phyloP scores from a whole-genome alignment of 306 rosid genomes.

The Delonix regia region DNA sequence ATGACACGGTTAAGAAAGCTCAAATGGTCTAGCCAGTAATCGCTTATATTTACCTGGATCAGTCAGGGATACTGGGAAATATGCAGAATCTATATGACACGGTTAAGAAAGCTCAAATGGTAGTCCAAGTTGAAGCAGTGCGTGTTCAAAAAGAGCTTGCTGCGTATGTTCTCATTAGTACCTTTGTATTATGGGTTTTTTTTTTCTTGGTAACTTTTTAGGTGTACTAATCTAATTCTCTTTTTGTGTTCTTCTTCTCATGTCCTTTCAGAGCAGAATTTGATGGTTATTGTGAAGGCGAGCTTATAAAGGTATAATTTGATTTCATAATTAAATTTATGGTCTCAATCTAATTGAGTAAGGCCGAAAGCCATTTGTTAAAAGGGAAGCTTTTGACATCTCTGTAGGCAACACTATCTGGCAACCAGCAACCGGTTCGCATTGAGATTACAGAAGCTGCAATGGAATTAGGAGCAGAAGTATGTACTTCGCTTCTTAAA shows the following conservation, averaged over 20 bases:
- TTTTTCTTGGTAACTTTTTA: not conserved
- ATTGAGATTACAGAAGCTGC: constrained; percentile 70
- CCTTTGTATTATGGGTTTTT: not conserved
- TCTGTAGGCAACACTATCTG: constrained; percentile 61
- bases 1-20: constrained; percentile 69
- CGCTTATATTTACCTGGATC: not conserved
- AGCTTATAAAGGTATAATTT: constrained; percentile 57
- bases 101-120: constrained; percentile 68
- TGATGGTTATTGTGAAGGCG: constrained; percentile 71
- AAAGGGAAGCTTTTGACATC: constrained; percentile 9
- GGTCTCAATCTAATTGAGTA: not conserved
- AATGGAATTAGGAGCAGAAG: constrained; percentile 69
- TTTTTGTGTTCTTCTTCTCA: constrained; percentile 3
- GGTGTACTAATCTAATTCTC: not conserved
- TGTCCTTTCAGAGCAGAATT: constrained; percentile 57
- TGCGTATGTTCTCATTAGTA: constrained; percentile 40
- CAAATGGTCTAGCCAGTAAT: constrained; percentile 55
- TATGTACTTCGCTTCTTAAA: not conserved
- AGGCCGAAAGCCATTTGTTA: not conserved
- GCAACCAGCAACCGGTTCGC: constrained; percentile 65
- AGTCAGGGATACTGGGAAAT: constrained; percentile 64
- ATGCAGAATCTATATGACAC: constrained; percentile 70
- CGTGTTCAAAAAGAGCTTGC: constrained; percentile 70
- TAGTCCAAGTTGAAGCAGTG: constrained; percentile 77
- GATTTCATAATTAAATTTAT: not conserved